Base-by-base conservation (phyloP, 148 eudicot genomes). In the Pouteria glomerata region DNA sequence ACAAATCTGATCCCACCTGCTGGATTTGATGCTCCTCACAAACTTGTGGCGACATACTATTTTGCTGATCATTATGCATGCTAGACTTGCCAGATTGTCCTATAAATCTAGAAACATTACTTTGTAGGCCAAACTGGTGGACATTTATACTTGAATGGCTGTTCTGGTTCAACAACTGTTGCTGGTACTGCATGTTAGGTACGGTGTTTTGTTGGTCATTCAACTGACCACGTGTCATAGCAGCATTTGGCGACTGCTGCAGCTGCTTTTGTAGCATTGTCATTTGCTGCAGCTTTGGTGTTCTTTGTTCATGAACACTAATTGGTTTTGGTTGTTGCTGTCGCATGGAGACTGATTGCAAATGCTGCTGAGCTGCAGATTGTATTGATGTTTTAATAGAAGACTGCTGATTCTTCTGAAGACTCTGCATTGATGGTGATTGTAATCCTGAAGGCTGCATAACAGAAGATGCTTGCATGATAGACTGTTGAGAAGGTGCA, bases 391-490 rank as follows among this genome's bases (percentile, higher is more conserved):
- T 88, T 64, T 77, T 89, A 39, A 72, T 58, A 42, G 86, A 67
- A 34, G 85, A 72, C 56, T 79, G 87, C 73, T 83, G 95, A 77
- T 83, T 90, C 74, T 79, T 91, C 66, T 77, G 95, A 74, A 86
- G 53, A 51, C 79, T 77, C 52, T 88, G 77, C 4, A 82, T 69
- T 74, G 84, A 74, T 48, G 89, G 60, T 65, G 90, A 78, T 77
- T 87, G 94, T 86, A 86, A 83, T 57, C 68, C 80, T 71, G 85
- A 83, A 62, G 93, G 84, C 79, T 82, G 92, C 85, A 85, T 80
- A 61, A 37, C 47, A 21, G 66, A 62, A 37, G 47, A 37, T 21
- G 66, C 29, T 37, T n/a, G 16, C 45, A 21, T 37, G 30, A 84
- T 76, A 68, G 88, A 74, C 75, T 81, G 90, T 76, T 91, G 92